Evolutionary conservation across 2,329 filamentous ascomycete genomes (phyloP).

Genomic region (Dactylonectria estremocensis): DNA sequence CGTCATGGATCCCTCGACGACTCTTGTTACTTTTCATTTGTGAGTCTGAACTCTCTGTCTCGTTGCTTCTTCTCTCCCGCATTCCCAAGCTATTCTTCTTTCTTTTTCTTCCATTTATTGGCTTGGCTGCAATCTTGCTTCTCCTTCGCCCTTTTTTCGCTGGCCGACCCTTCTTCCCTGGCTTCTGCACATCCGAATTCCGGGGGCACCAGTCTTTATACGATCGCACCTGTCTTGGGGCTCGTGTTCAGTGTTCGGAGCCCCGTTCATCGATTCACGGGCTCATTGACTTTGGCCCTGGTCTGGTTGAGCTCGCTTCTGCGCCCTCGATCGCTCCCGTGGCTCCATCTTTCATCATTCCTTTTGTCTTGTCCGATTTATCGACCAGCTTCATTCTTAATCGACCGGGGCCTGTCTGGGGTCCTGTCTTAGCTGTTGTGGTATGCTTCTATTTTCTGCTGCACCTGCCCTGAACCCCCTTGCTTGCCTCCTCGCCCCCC

Average conservation of each 20-base stretch:
- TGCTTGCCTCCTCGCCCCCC: conserved; percentile 34
- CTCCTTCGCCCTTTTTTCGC: conserved; percentile 35
- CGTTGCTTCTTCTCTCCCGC: conserved; percentile 41
- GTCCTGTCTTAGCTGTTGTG: conserved; percentile 47
- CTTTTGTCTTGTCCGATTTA: conserved; percentile 44
- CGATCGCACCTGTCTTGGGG: conserved; percentile 15
- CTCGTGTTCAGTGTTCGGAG: conserved; percentile 5
- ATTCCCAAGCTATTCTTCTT: conserved; percentile 27
- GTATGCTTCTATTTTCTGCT: conserved; percentile 46
- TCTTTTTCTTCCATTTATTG: conserved; percentile 1
- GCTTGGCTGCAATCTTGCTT: conserved; percentile 9
- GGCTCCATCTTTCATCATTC: conserved; percentile 44
- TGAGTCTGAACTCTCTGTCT: conserved; percentile 63
- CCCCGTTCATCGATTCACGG: conserved; percentile 21
- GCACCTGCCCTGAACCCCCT: conserved; percentile 42
- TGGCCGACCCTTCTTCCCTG: conserved; percentile 38
- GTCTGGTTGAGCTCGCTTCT: conserved; percentile 22
- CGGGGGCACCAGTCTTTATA: conserved; percentile 35
- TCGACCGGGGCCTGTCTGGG: conserved; percentile 38
- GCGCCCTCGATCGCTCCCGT: conserved; percentile 26
- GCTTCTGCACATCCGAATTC: conserved; percentile 28
- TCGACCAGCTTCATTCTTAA: conserved; percentile 44
- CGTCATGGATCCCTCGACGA: conserved; percentile 73
- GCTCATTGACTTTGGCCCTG: conserved; percentile 30
- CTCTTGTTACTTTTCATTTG: conserved; percentile 79